Base-by-base conservation (phyloP, 371 early-diverging fungal species). In the Rhizopus sp. region DNA sequence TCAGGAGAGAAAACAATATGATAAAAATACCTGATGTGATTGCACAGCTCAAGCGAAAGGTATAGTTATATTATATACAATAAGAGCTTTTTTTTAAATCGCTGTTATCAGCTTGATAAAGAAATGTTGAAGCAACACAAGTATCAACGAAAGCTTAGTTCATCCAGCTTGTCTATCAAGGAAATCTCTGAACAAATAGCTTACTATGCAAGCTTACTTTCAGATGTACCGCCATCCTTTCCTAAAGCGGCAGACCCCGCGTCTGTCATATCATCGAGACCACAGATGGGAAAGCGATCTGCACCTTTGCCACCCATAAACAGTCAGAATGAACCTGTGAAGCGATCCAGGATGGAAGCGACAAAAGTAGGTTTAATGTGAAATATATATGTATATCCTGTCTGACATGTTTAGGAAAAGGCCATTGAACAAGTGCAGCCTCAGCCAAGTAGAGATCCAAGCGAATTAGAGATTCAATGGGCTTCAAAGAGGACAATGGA, bases 61-160 rank as follows among this genome's bases (percentile, higher is more conserved):
- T 23, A 23, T 23, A 23, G 23, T 23, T 23, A 23, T 1, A 23
- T 23, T 23, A 23, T 23, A 23, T 23, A 23, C 23, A 23, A 23
- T 23, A 23, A 23, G 23, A 2, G 23, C 0, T 2, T 23, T 23
- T 23, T 23, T 23, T 23, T 23, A 23, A 23, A 23, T 23, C 2
- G 23, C 23, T 23, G 23, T 23, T 2, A 23, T 23, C 23, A 23
- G 23, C 23, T 23, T 23, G 23, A 42, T n/a, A 46, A 29, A 17
- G 29, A 46, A 29, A 46, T 46, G 46, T 15, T 29, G 29, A 46
- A 46, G 16, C 63, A 63, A 58, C 53, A 29, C 7, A 41, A 49
- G 9, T 63, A 63, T 5, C 50, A 54, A n/a, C 50, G 38, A 23
- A 63, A 63, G 54, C 35, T 63, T 3, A 63, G 54, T n/a, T 17